Percentiles rank a stretch among this genome's conserved stretches.
Conservation (phyloP, 208 protist genomes). For the Leishmania braziliensis region DNA sequence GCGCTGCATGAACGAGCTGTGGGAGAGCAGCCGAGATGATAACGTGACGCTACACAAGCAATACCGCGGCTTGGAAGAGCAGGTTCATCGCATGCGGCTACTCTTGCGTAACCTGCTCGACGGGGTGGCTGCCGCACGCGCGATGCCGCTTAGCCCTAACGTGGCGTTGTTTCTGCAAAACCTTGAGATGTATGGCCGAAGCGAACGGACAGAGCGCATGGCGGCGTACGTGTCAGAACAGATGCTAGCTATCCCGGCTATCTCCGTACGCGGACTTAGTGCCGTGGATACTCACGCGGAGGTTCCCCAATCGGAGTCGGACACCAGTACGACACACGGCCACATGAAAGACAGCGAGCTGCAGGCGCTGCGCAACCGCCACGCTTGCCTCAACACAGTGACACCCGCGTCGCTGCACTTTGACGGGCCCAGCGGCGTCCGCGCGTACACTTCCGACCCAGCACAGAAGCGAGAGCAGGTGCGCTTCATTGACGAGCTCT, state of each 20-base stretch:
- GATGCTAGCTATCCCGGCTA: slow-evolving; percentile 32
- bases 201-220: slow-evolving; percentile 64
- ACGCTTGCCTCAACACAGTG: slow-evolving; percentile 45
- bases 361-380: slow-evolving; percentile 24
- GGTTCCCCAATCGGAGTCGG: background rate
- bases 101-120: slow-evolving; percentile 81
- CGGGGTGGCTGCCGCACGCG: slow-evolving; percentile 69
- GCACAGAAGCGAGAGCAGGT: slow-evolving; percentile 72
- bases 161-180: slow-evolving; percentile 68
- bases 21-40: slow-evolving; percentile 74
- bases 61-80: slow-evolving; percentile 62
- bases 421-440: slow-evolving; percentile 67
- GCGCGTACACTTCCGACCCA: slow-evolving; percentile 74
- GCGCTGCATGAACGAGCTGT: slow-evolving; percentile 73
- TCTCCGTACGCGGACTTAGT: background rate
- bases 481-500: slow-evolving; percentile 69
- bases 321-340: background rate
- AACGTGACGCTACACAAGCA: slow-evolving; percentile 83
- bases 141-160: slow-evolving; percentile 43
- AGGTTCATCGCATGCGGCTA: slow-evolving; percentile 49
- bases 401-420: slow-evolving; percentile 54
- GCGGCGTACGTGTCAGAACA: slow-evolving; percentile 59
- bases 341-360: slow-evolving; percentile 30
- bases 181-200: slow-evolving; percentile 79
- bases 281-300: background rate